Conservation (phyloP, 2,329 filamentous ascomycete species). For the Fusarium sp. region DNA sequence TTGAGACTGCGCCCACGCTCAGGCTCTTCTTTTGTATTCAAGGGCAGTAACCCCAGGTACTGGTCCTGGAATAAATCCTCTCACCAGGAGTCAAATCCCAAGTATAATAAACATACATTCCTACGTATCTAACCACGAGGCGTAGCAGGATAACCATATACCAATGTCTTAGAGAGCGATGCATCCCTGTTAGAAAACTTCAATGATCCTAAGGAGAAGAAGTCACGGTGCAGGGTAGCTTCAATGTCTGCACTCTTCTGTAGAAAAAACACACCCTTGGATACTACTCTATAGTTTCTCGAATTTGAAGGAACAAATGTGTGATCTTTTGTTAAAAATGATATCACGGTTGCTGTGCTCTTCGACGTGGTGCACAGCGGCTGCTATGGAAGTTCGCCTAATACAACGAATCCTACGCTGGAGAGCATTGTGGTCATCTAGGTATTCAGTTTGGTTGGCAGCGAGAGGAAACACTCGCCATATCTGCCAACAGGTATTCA, state of each 20-base stretch:
- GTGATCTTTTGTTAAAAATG: not conserved
- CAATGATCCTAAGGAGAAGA: not conserved
- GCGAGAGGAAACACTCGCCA: not conserved
- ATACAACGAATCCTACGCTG: fast-evolving
- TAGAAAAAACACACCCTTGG: not conserved
- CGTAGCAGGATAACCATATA: not conserved
- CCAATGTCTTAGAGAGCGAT: fast-evolving
- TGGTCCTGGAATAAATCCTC: not conserved
- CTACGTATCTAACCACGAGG: not conserved
- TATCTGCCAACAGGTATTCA: not conserved
- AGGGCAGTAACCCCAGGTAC: too few species aligned
- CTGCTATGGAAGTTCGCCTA: fast-evolving
- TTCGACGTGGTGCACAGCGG: too few species aligned
- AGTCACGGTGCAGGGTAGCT: not conserved
- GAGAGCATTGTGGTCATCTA: too few species aligned
- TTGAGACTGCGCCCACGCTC: not conserved
- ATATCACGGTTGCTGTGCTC: fast-evolving
- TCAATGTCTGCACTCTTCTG: not conserved
- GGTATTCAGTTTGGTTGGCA: not conserved
- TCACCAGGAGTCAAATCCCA: not conserved
- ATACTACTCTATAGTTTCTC: not conserved
- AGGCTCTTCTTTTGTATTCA: fast-evolving
- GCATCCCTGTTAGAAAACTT: fast-evolving
- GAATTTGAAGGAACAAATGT: fast-evolving
- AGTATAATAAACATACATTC: too few species aligned